Evolutionary conservation across 768 basidiomycete genomes (phyloP), one percentile per base, ranked within the genome.

Genomic region (Paxillus ammoniavirescens): DNA sequence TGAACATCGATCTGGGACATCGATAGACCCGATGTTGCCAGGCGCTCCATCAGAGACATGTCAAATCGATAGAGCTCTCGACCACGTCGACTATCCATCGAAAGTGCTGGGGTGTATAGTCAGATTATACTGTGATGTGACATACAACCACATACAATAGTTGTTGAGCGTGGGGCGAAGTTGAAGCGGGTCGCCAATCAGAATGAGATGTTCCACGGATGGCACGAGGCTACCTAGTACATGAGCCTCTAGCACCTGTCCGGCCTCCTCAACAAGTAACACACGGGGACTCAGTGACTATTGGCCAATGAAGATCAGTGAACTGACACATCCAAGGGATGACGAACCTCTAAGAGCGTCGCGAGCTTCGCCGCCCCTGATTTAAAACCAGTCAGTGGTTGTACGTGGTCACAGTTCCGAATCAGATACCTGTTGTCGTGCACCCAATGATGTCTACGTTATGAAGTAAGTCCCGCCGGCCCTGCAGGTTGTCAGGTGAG

Each of bases 131-230:
- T 15, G 1, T 6, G 33, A 12, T 15, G 14, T 7, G 13, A 10
- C 10, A 43, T 8, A 9, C 15, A 2, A 12, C 15, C 10, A 65
- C 80, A 26, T 52, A 88, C 87, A 55, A 55, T 75, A 90, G 15
- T 81, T 87, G 33, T 82, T 81, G 42, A 90, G 55, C 0, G 77
- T 88, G 0, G 86, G 89, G 1, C 90, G 80, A 2, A 92, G 75
- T 67, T 91, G 90, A 2, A 80, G 73, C 6, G 89, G 90, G 56
- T 92, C 90, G 0, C 90, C 90, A n/a, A 91, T 90, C 41, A 84
- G 73, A 53, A 92, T 89, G 18, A 91, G 72, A 37, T 91, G 89
- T 53, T 90, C 77, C 0, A 91, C 77, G 3, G 83, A 80, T 0
- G 78, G 76, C 2, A 87, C 86, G 1, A 90, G 73, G 36, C 77